Percentiles rank a stretch among this genome's conserved stretches.
Evolutionary conservation across 305 asterid genomes (phyloP).

Genomic region (Fraxinus ornus): DNA sequence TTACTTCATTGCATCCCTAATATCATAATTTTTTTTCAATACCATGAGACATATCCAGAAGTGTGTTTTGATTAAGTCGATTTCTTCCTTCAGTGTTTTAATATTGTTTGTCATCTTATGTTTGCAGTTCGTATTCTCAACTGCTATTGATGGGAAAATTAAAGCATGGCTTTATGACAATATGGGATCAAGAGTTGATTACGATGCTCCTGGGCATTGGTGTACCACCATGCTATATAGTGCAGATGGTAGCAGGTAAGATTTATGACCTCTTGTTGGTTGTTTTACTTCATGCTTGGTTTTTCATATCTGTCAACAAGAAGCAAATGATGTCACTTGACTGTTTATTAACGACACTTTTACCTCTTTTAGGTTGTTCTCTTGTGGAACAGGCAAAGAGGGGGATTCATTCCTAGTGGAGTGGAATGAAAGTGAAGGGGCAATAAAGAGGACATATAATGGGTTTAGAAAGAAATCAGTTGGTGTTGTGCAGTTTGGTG

Average conservation of each 20-base stretch:
- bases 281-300: neutral
- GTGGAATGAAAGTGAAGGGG: constrained; percentile 96
- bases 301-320: neutral
- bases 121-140: constrained; percentile 71
- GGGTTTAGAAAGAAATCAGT: constrained; percentile 71
- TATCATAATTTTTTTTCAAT: neutral
- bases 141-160: constrained; percentile 80
- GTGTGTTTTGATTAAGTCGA: neutral
- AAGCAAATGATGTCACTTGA: neutral
- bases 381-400: constrained; percentile 88
- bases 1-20: neutral
- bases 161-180: constrained; percentile 89
- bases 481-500: too few relatives aligned
- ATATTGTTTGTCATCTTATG: constrained; percentile 1
- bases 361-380: constrained; percentile 56
- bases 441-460: constrained; percentile 71
- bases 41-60: neutral
- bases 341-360: neutral
- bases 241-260: constrained; percentile 83
- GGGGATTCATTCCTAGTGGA: constrained; percentile 85
- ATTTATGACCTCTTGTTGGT: constrained; percentile 16
- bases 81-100: neutral
- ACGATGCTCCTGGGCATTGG: constrained; percentile 92
- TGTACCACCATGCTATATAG: constrained; percentile 88
- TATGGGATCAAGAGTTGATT: constrained; percentile 81